Conservation (phyloP, 108 stramenopile species). For the Aurantiochytrium sp. region DNA sequence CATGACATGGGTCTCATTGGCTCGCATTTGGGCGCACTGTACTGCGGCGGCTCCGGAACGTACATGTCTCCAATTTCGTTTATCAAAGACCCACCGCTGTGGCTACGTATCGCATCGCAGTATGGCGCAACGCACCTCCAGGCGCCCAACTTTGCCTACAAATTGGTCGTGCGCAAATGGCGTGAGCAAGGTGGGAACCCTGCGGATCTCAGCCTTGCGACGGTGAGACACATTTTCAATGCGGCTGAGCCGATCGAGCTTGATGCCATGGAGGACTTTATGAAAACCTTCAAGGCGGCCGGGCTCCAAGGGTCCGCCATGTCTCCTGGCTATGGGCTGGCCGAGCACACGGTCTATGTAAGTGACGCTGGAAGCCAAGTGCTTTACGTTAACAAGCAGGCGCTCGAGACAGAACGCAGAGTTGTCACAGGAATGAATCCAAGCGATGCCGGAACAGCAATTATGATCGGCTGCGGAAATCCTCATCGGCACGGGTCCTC, state of each 20-base stretch:
- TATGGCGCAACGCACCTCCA: slow-evolving; percentile 87
- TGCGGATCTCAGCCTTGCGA: slow-evolving; percentile 61
- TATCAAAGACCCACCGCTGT: slow-evolving; percentile 79
- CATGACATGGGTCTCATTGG: slow-evolving; percentile 99
- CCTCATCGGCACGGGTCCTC: not conserved
- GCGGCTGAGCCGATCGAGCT: slow-evolving; percentile 88
- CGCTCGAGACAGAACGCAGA: slow-evolving; percentile 41
- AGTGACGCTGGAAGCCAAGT: slow-evolving; percentile 69
- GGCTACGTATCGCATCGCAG: slow-evolving; percentile 71
- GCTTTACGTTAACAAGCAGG: slow-evolving; percentile 57
- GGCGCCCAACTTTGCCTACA: slow-evolving; percentile 95
- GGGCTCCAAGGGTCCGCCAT: slow-evolving; percentile 65
- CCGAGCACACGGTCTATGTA: slow-evolving; percentile 96
- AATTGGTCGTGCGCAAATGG: slow-evolving; percentile 79
- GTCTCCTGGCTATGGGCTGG: slow-evolving; percentile 89
- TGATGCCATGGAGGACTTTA: slow-evolving; percentile 67
- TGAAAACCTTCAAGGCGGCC: slow-evolving; percentile 56
- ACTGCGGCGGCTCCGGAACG: slow-evolving; percentile 87
- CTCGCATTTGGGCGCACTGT: slow-evolving; percentile 75
- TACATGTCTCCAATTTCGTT: slow-evolving; percentile 92
- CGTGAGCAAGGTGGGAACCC: slow-evolving; percentile 14
- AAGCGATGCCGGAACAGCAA: not conserved
- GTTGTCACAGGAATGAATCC: slow-evolving; percentile 35
- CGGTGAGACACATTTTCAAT: slow-evolving; percentile 83
- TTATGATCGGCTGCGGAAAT: not conserved